phyloP scores from a whole-genome alignment of 2,329 filamentous ascomycete genomes.

The Paraconiothyrium sp. region DNA sequence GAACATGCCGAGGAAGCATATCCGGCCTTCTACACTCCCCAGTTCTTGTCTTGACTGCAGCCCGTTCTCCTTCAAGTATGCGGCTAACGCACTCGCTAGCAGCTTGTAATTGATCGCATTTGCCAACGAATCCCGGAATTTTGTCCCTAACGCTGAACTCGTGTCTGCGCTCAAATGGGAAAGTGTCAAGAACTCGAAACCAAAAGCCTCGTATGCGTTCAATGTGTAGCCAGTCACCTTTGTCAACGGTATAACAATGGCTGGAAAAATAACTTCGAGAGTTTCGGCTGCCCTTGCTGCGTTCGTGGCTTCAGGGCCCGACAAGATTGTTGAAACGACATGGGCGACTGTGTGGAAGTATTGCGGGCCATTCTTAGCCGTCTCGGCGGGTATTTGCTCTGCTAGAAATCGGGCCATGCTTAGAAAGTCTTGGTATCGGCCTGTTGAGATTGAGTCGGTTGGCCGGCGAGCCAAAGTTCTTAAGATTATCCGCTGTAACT shows the following conservation, averaged over 20 bases:
- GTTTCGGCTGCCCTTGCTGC: conserved; percentile 6
- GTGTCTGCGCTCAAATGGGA: conserved; percentile 45
- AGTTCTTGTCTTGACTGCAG: conserved; percentile 37
- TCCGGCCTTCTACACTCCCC: conserved; percentile 52
- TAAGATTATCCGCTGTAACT: conserved; percentile 52
- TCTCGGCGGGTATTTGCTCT: conserved; percentile 45
- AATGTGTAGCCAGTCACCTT: conserved; percentile 47
- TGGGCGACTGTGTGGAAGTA: conserved; percentile 47
- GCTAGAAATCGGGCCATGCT: conserved; percentile 41
- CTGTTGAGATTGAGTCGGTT: conserved; percentile 22
- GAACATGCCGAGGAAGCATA: conserved; percentile 68
- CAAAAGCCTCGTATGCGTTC: conserved; percentile 51
- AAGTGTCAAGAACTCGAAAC: conserved; percentile 55
- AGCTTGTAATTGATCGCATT: conserved; percentile 62
- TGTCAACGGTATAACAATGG: conserved; percentile 42
- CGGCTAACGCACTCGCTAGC: conserved; percentile 45
- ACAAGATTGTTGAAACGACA: conserved; percentile 28
- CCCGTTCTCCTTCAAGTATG: conserved; percentile 37
- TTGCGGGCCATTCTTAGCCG: conserved; percentile 39
- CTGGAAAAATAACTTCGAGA: conserved; percentile 30
- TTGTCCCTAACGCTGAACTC: conserved; percentile 29
- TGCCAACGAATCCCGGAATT: conserved; percentile 52
- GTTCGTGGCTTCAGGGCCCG: conserved; percentile 14
- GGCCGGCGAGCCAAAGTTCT: conserved; percentile 40
- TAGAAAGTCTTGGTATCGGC: conserved; percentile 27